Evolutionary conservation across 177 flowering plant species (phyloP), one percentile per base, ranked within the genome.

Genomic region (Vitis hybrid): DNA sequence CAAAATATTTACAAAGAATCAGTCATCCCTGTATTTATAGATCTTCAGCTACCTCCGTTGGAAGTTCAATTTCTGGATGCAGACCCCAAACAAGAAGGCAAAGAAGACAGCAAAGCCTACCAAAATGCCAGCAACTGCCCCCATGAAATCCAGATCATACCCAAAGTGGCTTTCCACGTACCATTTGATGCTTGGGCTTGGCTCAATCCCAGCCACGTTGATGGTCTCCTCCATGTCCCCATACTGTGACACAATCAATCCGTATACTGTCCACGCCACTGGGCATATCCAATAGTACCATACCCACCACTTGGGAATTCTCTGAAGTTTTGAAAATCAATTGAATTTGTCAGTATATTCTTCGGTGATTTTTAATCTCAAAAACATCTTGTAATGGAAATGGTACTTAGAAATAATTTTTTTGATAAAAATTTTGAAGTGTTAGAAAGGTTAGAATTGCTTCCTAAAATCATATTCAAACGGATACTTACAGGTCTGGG

Each of bases 241-340:
- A 64, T 87, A 87, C 26, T 84, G 91, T 58, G 91, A 78, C 7
- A 80, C 77, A 2, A 84, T 82, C 56, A 83, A 16, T 50, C 87
- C 88, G 26, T 85, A 82, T 9, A 83, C 81, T 10, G 90, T 85
- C 90, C 88, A 86, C 3, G 87, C 84, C 50, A 85, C 73, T 0
- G 90, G 88, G 80, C 85, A 83, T 2, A 85, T 80, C 84, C 82
- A 86, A 73, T 83, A 83, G 58, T 81, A 84, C 90, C 90, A 86
- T 3, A 77, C 50, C 90, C 90, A 86, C 88, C 90, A 82, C 65
- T 80, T 81, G 59, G 90, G 88, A 45, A 85, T 85, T 68, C 62
- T 80, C 86, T 79, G 74, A 14, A 22, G 19, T 18, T 70, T 59
- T 13, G 16, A 11, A 56, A 18, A 45, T 50, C 51, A 39, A 39